phyloP scores from a whole-genome alignment of 257 asterid genomes.

The Solanum virginianum region DNA sequence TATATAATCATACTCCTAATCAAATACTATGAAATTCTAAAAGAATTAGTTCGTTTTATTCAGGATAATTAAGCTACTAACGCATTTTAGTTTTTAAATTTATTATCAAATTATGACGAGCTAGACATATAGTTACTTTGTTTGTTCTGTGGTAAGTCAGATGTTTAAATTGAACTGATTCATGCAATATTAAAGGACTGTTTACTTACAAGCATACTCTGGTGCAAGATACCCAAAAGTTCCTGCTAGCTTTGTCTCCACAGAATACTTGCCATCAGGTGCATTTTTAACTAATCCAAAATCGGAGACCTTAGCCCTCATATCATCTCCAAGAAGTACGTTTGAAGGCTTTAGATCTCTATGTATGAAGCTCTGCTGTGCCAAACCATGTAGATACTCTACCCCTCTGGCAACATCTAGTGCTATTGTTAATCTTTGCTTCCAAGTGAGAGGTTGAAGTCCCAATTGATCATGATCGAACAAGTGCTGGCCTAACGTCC shows the following conservation, averaged over 20 bases:
- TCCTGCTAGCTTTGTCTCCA: conserved; percentile 76
- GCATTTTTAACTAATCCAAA: conserved; percentile 81
- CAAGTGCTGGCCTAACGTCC: conserved; percentile 58
- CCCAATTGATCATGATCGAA: conserved; percentile 22
- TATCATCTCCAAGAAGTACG: conserved; percentile 66
- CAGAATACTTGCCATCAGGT: conserved; percentile 44
- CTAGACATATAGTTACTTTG: not conserved
- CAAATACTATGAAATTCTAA: not conserved
- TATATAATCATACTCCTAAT: not conserved
- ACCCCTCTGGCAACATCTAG: conserved; percentile 89
- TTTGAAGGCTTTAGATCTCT: conserved; percentile 87
- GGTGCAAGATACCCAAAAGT: conserved; percentile 98
- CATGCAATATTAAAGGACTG: not conserved
- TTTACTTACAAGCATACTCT: conserved; percentile 64
- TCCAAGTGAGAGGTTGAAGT: conserved; percentile 49
- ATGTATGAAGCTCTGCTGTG: conserved; percentile 80
- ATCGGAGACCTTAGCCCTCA: conserved; percentile 93
- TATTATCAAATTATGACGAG: not conserved
- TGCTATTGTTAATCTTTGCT: conserved; percentile 58
- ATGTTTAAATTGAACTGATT: not conserved
- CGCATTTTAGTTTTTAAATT: not conserved
- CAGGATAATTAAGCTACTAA: not conserved
- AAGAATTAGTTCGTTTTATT: not conserved
- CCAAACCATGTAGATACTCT: conserved; percentile 73
- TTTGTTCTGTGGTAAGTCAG: not conserved